Percentiles rank a stretch among this genome's conserved stretches.
phyloP scores from a whole-genome alignment of 2,329 filamentous ascomycete genomes.

The Tolypocladium ovalisporum region DNA sequence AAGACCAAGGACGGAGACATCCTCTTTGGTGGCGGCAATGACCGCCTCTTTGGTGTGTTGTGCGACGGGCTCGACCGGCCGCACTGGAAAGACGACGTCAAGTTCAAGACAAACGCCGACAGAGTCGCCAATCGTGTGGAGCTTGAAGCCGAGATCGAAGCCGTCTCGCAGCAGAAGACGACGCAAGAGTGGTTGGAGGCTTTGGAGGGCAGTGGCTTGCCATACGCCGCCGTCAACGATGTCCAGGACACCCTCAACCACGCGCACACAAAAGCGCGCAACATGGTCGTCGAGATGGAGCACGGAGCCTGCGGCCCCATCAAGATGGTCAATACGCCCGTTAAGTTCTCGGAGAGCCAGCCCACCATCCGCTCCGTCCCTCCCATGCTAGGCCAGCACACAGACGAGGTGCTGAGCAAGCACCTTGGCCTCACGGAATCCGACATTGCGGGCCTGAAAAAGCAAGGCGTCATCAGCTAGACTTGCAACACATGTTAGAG shows the following conservation, averaged over 20 bases:
- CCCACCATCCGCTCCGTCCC: slow-evolving; percentile 69
- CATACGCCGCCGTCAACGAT: slow-evolving; percentile 88
- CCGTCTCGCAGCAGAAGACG: slow-evolving; percentile 61
- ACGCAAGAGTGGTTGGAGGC: slow-evolving; percentile 81
- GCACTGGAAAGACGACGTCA: slow-evolving; percentile 48
- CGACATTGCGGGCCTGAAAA: slow-evolving; percentile 52
- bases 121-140: slow-evolving; percentile 61
- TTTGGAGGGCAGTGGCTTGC: slow-evolving; percentile 86
- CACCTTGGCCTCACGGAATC: slow-evolving; percentile 48
- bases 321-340: slow-evolving; percentile 84
- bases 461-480: slow-evolving; percentile 54
- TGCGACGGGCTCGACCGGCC: slow-evolving; percentile 47
- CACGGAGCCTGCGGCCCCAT: slow-evolving; percentile 76
- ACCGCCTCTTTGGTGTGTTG: slow-evolving; percentile 55
- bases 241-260: slow-evolving; percentile 76
- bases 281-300: slow-evolving; percentile 83
- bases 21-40: slow-evolving; percentile 62
- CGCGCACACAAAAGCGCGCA: slow-evolving; percentile 70
- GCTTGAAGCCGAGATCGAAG: slow-evolving; percentile 71
- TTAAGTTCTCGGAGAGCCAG: slow-evolving; percentile 81
- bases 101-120: slow-evolving; percentile 49
- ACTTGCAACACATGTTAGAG: neutral
- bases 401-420: slow-evolving; percentile 59
- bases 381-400: slow-evolving; percentile 80
- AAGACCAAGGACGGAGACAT: slow-evolving; percentile 61